Base-by-base conservation (phyloP, 1,284 basidiomycete genomes). In the Ceratobasidium sp. region DNA sequence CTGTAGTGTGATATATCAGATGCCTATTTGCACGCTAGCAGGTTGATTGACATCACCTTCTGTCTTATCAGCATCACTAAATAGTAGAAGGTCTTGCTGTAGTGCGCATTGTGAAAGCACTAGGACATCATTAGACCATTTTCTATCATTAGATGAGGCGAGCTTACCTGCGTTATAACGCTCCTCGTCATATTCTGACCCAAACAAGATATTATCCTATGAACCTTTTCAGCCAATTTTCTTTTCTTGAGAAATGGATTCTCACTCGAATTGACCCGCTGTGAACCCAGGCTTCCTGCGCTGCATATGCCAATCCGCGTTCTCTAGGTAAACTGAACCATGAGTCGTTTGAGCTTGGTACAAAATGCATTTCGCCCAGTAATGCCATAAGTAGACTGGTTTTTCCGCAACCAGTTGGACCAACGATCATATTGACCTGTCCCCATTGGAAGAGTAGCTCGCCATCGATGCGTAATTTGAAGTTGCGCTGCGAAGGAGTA, bases 201-300 rank as follows among this genome's bases (percentile, higher is more conserved):
- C 93, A 82, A 94, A 94, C 0, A 90, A 81, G 75, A 93, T 87
- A 82, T 93, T 93, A 72, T 92, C 89, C 77, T 78, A 42, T 33
- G 33, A 33, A 33, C 33, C 4, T 33, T 33, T 33, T 33, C 33
- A 33, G 33, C 33, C 33, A 2, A 4, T 4, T 33, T 33, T 33
- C 33, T 33, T 33, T 33, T 33, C 33, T 4, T 4, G 33, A 33
- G 33, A 33, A 33, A 33, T 33, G 33, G 1, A 33, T 33, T 33
- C 80, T 44, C 60, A 86, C 86, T 85, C 85, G 88, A 80, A 89
- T 86, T 5, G 87, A 89, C 76, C 86, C 86, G 80, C 90, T 91
- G 80, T 89, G 88, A 1, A 92, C 90, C 93, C 93, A 95, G 0
- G 91, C 90, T 81, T 94, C 92, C 83, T 95, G 93, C 0, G 92